Evolutionary conservation across 352 stramenopile genomes (phyloP).

Genomic region (Peronosclerospora sorghi): DNA sequence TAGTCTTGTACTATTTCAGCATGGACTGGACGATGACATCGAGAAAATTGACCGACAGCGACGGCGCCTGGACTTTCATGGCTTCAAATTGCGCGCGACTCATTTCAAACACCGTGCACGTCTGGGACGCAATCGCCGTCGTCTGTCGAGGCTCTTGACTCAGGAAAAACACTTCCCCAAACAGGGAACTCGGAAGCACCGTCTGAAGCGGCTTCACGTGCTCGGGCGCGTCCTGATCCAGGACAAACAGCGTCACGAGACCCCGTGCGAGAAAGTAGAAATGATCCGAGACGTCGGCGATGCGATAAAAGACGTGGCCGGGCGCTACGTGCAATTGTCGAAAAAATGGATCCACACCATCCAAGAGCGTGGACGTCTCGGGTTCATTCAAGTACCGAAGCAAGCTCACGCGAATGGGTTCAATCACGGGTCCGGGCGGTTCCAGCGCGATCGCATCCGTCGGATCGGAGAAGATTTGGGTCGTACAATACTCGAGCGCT

Average conservation of each 20-base stretch:
- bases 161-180: constrained; percentile 83
- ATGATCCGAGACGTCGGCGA: constrained; percentile 40
- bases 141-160: constrained; percentile 57
- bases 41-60: constrained; percentile 54
- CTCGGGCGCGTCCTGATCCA: constrained; percentile 35
- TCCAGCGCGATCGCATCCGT: constrained; percentile 4
- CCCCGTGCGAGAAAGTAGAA: constrained; percentile 75
- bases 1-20: constrained; percentile 8
- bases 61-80: constrained; percentile 36
- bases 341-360: constrained; percentile 60
- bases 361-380: constrained; percentile 57
- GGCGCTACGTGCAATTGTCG: constrained; percentile 36
- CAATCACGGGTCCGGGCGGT: constrained; percentile 27
- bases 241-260: constrained; percentile 68
- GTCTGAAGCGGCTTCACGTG: constrained; percentile 15
- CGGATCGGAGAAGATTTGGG: constrained; percentile 38
- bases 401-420: constrained; percentile 53
- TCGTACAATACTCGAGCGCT: constrained; percentile 74
- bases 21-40: constrained; percentile 73
- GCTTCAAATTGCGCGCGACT: constrained; percentile 48
- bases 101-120: constrained; percentile 64
- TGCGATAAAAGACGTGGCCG: constrained; percentile 66
- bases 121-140: constrained; percentile 33
- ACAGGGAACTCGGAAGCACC: constrained; percentile 70
- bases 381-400: constrained; percentile 73